phyloP scores from a whole-genome alignment of 2,329 filamentous ascomycete species.

The Fusarium hostae region DNA sequence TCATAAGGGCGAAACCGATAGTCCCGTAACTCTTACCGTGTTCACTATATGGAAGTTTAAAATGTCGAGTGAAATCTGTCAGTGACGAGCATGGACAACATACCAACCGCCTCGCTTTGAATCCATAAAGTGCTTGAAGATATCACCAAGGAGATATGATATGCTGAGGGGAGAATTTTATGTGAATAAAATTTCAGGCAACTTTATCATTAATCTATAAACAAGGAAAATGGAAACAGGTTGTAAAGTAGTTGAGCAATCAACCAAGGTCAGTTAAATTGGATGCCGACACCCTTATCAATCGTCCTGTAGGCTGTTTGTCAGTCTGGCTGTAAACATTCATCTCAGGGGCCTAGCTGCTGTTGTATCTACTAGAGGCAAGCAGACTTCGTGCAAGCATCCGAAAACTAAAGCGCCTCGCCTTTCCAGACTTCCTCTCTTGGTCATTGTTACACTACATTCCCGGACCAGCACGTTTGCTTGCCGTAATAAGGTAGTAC shows the following conservation, averaged over 20 bases:
- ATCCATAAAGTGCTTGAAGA: neutral
- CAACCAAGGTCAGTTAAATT: neutral
- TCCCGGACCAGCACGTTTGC: neutral
- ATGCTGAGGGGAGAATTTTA: neutral
- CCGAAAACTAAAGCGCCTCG: slow-evolving; percentile 10
- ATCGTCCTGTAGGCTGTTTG: neutral
- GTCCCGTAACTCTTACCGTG: neutral
- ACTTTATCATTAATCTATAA: neutral
- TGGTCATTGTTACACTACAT: neutral
- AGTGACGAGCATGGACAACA: neutral
- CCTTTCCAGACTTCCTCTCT: neutral
- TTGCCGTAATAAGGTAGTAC: neutral
- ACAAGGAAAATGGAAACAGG: neutral
- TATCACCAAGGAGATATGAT: neutral
- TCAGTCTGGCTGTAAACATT: neutral
- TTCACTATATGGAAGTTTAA: neutral
- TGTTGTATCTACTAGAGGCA: neutral
- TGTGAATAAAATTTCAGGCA: neutral
- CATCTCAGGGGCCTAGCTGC: neutral
- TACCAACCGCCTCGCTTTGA: neutral
- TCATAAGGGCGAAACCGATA: neutral
- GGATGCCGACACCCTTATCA: neutral
- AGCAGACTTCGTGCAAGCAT: neutral
- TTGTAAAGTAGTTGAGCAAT: neutral
- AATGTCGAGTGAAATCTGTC: neutral